Conservation (phyloP, 331 rosid species). For the Malus hybrid region DNA sequence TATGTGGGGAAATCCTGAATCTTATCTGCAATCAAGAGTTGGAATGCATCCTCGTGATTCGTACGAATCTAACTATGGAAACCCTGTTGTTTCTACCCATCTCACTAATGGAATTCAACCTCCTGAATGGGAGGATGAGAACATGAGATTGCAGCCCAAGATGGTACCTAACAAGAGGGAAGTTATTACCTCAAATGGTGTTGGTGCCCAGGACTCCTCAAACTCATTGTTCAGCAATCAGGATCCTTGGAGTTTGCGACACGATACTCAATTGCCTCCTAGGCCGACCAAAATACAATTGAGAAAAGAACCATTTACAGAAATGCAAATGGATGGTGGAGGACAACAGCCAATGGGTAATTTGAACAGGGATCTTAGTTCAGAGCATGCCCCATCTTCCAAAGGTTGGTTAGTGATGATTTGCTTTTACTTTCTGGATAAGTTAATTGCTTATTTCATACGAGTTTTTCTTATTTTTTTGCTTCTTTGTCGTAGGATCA, state of each 20-base stretch:
- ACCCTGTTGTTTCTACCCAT: slow-evolving; percentile 24
- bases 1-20: slow-evolving; percentile 45
- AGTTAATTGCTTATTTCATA: slow-evolving; percentile 5
- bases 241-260: slow-evolving; percentile 74
- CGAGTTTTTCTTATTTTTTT: slow-evolving; percentile 5
- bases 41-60: slow-evolving; percentile 28
- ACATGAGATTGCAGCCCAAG: slow-evolving; percentile 6
- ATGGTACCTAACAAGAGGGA: slow-evolving; percentile 16
- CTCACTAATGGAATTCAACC: slow-evolving; percentile 7
- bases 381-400: slow-evolving; percentile 35
- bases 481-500: slow-evolving; percentile 34
- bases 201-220: slow-evolving; percentile 36
- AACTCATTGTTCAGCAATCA: slow-evolving; percentile 79
- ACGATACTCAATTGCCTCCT: slow-evolving; percentile 50
- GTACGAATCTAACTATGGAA: slow-evolving; percentile 10
- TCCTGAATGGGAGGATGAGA: slow-evolving; percentile 23
- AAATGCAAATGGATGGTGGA: slow-evolving; percentile 38
- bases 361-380: slow-evolving; percentile 38
- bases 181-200: slow-evolving; percentile 11
- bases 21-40: slow-evolving; percentile 34
- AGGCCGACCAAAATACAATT: slow-evolving; percentile 34
- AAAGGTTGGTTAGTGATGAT: slow-evolving; percentile 36
- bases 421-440: background rate
- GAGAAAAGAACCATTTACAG: slow-evolving; percentile 41
- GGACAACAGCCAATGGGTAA: slow-evolving; percentile 26